Evolutionary conservation across 1,284 basidiomycete species (phyloP), one percentile per base, ranked within the genome.

Genomic region (Papiliotrema fonsecae): DNA sequence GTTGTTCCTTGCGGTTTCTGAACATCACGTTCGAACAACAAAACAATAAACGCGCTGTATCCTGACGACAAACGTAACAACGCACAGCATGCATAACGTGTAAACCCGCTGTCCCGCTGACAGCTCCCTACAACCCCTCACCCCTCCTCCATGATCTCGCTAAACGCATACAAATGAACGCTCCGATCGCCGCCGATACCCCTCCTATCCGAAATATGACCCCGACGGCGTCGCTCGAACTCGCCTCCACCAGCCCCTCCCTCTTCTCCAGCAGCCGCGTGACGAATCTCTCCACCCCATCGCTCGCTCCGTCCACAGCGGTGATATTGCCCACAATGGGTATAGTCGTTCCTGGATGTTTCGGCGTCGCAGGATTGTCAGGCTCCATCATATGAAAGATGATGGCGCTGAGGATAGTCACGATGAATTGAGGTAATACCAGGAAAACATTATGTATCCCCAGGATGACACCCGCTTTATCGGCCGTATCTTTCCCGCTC

Each of bases 381-480:
- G 74, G 74, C 32, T 76, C 75, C 64, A 77, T 64, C 32, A 76
- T 48, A 40, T 68, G 67, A 50, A 80, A 79, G 38, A 79, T 73
- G 58, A 78, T 62, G 9, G 74, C 68, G 1, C 72, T 74, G 2
- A 79, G 54, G 34, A 73, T 68, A 0, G 77, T 77, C 6, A 78
- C 76, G 41, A 80, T 64, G 52, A 80, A 78, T 55, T 80, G 78
- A 3, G 82, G 78, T 16, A 79, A 50, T 46, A 94, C 91, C 56
- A 94, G 78, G 67, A 87, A 92, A 46, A 94, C 80, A 61, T 93
- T 96, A 70, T 93, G 89, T 49, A 93, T 92, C 31, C 89, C 89
- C 47, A 94, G 75, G 50, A 94, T 91, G 27, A 89, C 84, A n/a
- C 91, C 91, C 0, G 89, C 88, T 69, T 90, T 89, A 22, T 83